Evolutionary conservation across 2,329 filamentous ascomycete genomes (phyloP), one percentile per base, ranked within the genome.

Genomic region (Fusarium irregulare): DNA sequence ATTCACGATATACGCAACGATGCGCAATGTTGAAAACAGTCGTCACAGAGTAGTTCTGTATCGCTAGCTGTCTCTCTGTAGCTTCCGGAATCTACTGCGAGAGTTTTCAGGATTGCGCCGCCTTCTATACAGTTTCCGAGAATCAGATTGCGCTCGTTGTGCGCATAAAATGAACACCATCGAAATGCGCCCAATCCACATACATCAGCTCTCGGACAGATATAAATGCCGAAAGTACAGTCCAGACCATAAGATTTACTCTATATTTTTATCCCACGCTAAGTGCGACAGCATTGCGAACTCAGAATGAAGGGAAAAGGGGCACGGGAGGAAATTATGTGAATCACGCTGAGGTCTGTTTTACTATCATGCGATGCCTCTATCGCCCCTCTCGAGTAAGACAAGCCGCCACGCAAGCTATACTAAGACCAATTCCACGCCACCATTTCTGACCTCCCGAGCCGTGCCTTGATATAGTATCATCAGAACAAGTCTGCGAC

Each of bases 361-460:
- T 68, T 51, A 71, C 56, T 49, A 45, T 71, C 64, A 59, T 68
- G 58, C 56, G 37, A 60, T 60, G 66, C 70, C 42, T 66, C 48
- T 41, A 46, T 64, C 68, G 64, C 73, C 75, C 75, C 76, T 66
- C 64, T 28, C 16, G 49, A 55, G 57, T 37, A 58, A 55, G 44
- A 66, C 62, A 56, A 56, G 45, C 67, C 72, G 74, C 76, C 76
- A 77, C 75, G 66, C 74, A 77, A 75, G 71, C 72, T 71, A 57
- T 71, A 73, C 76, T 73, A 73, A 71, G 64, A 57, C 71, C 70
- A 72, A 54, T 57, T 72, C 60, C 64, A 66, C 74, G 73, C 75
- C 74, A 76, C 72, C 71, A 68, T 74, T 70, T 73, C 58, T 71
- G 47, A 34, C 62, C 28, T 48, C 57, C 56, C 47, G 45, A 57